A percentile compares a stretch with the other conserved stretches of the same genome.
phyloP scores from a whole-genome alignment of 805 yeast species.

The Candida orba region DNA sequence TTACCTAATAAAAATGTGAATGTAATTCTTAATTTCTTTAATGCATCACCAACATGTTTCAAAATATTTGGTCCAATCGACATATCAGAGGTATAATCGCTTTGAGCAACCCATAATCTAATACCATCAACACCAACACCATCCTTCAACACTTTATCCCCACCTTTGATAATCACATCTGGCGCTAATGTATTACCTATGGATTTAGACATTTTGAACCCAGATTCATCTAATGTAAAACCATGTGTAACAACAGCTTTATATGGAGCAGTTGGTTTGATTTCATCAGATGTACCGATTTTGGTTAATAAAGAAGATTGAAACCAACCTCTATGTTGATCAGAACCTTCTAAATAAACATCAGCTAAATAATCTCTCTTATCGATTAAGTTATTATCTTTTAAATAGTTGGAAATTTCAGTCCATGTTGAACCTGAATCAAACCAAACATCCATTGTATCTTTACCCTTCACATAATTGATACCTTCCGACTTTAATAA shows the following conservation, averaged over 20 bases:
- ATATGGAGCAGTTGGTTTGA: slow-evolving; percentile 50
- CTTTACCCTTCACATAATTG: slow-evolving; percentile 58
- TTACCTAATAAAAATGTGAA: slow-evolving; percentile 80
- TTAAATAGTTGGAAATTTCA: slow-evolving; percentile 35
- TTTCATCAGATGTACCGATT: slow-evolving; percentile 36
- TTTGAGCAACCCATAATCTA: slow-evolving; percentile 83
- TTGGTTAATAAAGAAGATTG: slow-evolving; percentile 86
- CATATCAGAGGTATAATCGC: slow-evolving; percentile 80
- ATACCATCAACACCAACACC: slow-evolving; percentile 85
- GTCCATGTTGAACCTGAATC: slow-evolving; percentile 96
- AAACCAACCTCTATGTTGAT: slow-evolving; percentile 99
- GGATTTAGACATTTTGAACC: slow-evolving; percentile 91
- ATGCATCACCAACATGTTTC: slow-evolving; percentile 67
- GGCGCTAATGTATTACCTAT: slow-evolving; percentile 80
- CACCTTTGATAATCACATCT: slow-evolving; percentile 55
- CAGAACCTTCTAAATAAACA: slow-evolving; percentile 93
- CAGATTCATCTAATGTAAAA: slow-evolving; percentile 78
- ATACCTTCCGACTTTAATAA: slow-evolving; percentile 33
- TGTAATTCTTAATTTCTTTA: slow-evolving; percentile 77
- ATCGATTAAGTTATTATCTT: slow-evolving; percentile 26
- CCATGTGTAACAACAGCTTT: slow-evolving; percentile 84
- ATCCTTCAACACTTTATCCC: slow-evolving; percentile 37
- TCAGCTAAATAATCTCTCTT: slow-evolving; percentile 52
- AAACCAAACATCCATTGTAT: slow-evolving; percentile 99
- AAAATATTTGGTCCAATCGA: slow-evolving; percentile 65